Evolutionary conservation across 1,284 basidiomycete genomes (phyloP), one percentile per base, ranked within the genome.

Genomic region (Melampsora americana): DNA sequence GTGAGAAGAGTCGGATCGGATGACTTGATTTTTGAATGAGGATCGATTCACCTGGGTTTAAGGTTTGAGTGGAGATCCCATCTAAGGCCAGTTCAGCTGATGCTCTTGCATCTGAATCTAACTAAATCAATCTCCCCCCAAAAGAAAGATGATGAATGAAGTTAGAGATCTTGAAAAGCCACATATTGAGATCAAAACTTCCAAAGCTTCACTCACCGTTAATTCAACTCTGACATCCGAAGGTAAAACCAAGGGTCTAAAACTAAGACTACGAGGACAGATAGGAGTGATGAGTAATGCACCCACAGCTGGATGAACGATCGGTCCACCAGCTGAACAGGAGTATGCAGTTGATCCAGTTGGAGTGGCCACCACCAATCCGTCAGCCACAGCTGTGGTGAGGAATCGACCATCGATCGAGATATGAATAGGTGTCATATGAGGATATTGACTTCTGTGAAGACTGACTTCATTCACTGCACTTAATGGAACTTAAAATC

Each of bases 331-430:
- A 0, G 95, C 92, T 1, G 93, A 95, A 46, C 98, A 87, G 0
- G 94, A 96, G 83, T 98, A 98, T 2, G 95, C 95, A 0, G 95
- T 98, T 18, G 94, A 97, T 0, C 95, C 95, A 0, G 95, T 98
- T 4, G 95, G 95, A 0, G 95, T 97, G 0, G 94, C 93, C 64
- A 98, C 89, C 76, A 98, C 94, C 66, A 98, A 85, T 23, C 95
- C 95, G 81, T 98, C 95, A 44, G 93, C 93, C 73, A 97, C 92
- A 23, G 92, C 92, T 84, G 96, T 93, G 0, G 95, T 98, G 18
- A 98, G 86, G 84, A 96, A 93, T 81, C 95, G 92, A 0, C 91
- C 93, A 80, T 98, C 92, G n/a, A 96, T 93, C 82, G 88, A 96
- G 11, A 93, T 91, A 81, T 98, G 93, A 77, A 98, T 93, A 5